Percentiles rank a stretch among this genome's conserved stretches.
Evolutionary conservation across 116 monocot genomes (phyloP).

Genomic region (Zostera marina): DNA sequence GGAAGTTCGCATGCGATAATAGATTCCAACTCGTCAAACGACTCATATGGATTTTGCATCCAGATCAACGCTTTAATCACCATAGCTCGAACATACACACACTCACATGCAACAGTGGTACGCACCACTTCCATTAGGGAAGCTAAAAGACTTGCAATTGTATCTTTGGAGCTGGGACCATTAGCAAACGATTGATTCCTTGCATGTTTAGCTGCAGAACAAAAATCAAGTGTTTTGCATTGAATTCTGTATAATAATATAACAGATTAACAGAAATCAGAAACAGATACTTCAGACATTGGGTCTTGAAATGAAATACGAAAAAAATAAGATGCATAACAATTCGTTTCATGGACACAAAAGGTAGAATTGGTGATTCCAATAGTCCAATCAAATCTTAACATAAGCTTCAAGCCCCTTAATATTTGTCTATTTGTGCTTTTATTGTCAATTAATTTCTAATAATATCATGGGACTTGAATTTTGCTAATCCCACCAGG

Average conservation of each 20-base stretch:
- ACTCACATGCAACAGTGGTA: constrained; percentile 99
- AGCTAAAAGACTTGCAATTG: constrained; percentile 93
- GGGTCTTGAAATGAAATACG: not conserved
- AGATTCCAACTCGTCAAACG: constrained; percentile 84
- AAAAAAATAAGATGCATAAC: not conserved
- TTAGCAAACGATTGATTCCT: constrained; percentile 35
- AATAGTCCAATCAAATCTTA: not conserved
- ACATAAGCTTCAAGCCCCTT: no score
- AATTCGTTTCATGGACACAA: not conserved
- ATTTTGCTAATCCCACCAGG: no score
- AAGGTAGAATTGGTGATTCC: not conserved
- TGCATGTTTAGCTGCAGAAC: constrained; percentile 38
- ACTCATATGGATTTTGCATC: constrained; percentile 99
- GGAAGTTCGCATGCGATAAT: constrained; percentile 97
- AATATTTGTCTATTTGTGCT: no score
- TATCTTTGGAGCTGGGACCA: constrained; percentile 63
- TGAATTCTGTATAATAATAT: constrained; percentile 1
- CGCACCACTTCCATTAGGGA: constrained; percentile 99
- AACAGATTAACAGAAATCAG: not conserved
- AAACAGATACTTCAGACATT: not conserved
- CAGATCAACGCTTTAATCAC: constrained; percentile 97
- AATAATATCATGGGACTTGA: no score
- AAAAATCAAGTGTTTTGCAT: not conserved
- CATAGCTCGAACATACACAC: constrained; percentile 96
- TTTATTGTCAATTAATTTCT: no score